Evolutionary conservation across 345 rosid species (phyloP), one percentile per base, ranked within the genome.

Genomic region (Garcia nutans): DNA sequence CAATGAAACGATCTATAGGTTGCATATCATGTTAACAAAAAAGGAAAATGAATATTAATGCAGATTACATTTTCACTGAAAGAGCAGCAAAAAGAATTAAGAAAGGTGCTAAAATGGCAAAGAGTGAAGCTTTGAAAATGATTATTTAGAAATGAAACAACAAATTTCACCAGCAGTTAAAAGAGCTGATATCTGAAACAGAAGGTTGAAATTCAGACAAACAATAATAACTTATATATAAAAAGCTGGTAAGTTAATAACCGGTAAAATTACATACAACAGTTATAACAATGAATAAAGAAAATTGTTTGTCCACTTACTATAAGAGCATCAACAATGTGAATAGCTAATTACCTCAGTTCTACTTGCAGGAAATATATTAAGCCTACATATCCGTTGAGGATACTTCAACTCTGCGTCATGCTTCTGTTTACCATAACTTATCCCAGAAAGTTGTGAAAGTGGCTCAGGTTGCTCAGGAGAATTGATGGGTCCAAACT

Each of bases 1-100:
- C 90, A 15, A 93, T 83, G 82, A 91, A 96, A 26, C 94, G 96
- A 83, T 96, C 99, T n/a, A 96, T 87, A 75, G 98, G 96, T 73
- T 91, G 97, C 79, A 92, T 77, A 79, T 93, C 99, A 97, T 91
- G 97, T 68, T 74, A 82, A 52, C 45, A 80, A 54, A 77, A 80
- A 52, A 49, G 68, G 52, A 19, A n/a, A 44, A n/a, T 56, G 26
- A 66, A 31, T 68, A 63, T 73, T 50, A n/a, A 22, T 47, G 49
- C 33, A 62, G 62, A 77, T 80, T 6, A 37, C 41, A 6, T 37
- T 44, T 67, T 20, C 54, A 49, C 20, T 12, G 16, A 28, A 68
- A 49, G n/a, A 68, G 41, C 22, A 26, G 19, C 44, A n/a, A 3
- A 16, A 45, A 26, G n/a, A 37, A 37, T 37, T 37, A 37, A 37